Base-by-base conservation (phyloP, 306 rosid genomes). In the Cicer bijugum region DNA sequence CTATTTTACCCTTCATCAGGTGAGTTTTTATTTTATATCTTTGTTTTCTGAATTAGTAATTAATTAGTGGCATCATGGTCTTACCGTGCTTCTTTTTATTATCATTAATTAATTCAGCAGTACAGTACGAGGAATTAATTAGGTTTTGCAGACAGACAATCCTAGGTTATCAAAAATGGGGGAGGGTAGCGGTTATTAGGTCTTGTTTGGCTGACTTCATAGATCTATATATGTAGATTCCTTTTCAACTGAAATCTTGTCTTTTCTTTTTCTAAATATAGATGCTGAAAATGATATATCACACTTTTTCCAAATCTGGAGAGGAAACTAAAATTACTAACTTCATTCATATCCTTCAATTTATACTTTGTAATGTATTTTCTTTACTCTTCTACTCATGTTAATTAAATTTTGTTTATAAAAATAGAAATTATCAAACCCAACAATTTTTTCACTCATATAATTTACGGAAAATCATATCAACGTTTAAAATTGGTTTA, bases 191-290 rank as follows among this genome's bases (percentile, higher is more conserved):
- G 23, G 72, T 23, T 19, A 48, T 60, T 83, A 59, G 84, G 82
- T 67, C 58, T 72, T 42, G 4, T 78, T 50, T 60, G 71, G 80
- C 72, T 75, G 82, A 83, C 74, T 47, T 42, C 60, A 68, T 78
- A 84, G 89, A 81, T 90, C 88, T 78, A 83, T 74, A 33, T 81
- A 82, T 66, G 56, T 33, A 64, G 83, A 73, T 87, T 86, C 85
- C 68, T 77, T 76, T 74, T 66, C 62, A 64, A 69, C 74, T 78
- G 70, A 65, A 76, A 81, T 80, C 74, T 78, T 61, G 76, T 80
- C 81, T 79, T 84, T 78, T 81, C 82, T 64, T 62, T 72, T 78
- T 71, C 83, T 75, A 64, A 52, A 68, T 67, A 47, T 61, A 72
- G 80, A 59, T 77, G 69, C 4, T 28, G 38, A 48, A 7, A 48